A percentile compares a stretch with the other conserved stretches of the same genome.
Conservation (phyloP, 345 rosid species). For the Rhizophora apiculata region DNA sequence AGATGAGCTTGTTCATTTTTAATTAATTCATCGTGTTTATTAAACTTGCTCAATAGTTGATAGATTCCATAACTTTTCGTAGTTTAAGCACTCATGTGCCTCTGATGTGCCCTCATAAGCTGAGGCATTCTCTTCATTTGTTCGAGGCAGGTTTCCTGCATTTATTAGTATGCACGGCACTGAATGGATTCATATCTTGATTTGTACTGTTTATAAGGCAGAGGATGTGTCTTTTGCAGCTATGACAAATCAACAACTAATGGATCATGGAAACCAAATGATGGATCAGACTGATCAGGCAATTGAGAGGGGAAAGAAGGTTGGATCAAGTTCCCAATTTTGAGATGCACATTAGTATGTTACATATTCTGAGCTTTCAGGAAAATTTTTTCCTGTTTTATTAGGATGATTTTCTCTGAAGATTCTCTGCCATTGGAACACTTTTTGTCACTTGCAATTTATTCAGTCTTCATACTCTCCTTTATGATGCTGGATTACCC, state of each 20-base stretch:
- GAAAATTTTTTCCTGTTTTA: too few species aligned
- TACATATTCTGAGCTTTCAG: too few species aligned
- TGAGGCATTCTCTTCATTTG: neutral
- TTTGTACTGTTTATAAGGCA: slow-evolving; percentile 16
- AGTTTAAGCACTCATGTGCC: neutral
- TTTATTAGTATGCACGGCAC: too few species aligned
- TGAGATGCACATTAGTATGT: neutral
- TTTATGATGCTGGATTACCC: too few species aligned
- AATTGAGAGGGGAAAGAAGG: slow-evolving; percentile 84
- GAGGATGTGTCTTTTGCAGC: slow-evolving; percentile 41
- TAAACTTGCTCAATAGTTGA: neutral
- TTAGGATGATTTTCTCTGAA: too few species aligned
- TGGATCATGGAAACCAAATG: slow-evolving; percentile 69
- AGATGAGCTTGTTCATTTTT: too few species aligned
- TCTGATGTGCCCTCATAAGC: neutral
- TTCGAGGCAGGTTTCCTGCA: neutral
- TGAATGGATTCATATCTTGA: neutral
- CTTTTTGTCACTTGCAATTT: too few species aligned
- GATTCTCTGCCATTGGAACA: too few species aligned
- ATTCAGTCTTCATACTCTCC: too few species aligned
- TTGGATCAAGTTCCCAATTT: slow-evolving; percentile 16
- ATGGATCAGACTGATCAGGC: slow-evolving; percentile 96
- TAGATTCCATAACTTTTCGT: neutral
- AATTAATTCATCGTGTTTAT: neutral
- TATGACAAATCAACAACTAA: slow-evolving; percentile 77